phyloP scores from a whole-genome alignment of 1,284 basidiomycete genomes.

The Sporisorium scitamineum region DNA sequence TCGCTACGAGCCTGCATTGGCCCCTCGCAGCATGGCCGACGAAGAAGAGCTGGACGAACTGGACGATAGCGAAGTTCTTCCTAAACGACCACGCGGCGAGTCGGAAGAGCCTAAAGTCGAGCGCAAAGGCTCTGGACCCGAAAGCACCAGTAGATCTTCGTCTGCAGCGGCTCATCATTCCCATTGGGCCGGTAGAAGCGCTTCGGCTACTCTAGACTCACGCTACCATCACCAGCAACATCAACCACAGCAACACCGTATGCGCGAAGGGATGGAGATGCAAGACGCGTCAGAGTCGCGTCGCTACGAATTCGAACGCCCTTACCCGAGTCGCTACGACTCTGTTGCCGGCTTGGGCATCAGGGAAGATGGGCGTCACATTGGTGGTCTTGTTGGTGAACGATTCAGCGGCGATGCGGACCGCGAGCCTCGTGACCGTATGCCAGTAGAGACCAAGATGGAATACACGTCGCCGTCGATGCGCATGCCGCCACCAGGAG shows the following conservation, averaged over 20 bases:
- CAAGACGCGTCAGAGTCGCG: conserved; percentile 8
- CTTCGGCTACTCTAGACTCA: conserved; percentile 29
- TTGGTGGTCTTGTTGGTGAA: conserved; percentile 35
- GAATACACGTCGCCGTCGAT: conserved; percentile 28
- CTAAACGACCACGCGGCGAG: conserved; percentile 23
- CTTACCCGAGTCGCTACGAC: conserved; percentile 23
- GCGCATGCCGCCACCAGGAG: conserved; percentile 40
- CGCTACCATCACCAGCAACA: conserved; percentile 18
- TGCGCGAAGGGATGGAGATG: conserved; percentile 17
- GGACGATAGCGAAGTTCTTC: conserved; percentile 30
- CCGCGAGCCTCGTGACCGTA: conserved; percentile 25
- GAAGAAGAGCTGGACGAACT: conserved; percentile 46
- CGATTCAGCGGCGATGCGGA: conserved; percentile 24
- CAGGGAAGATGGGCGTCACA: conserved; percentile 33
- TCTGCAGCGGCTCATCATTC: conserved; percentile 32
- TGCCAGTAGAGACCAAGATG: conserved; percentile 24
- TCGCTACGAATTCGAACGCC: conserved; percentile 28
- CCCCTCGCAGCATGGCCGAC: conserved; percentile 17
- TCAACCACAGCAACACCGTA: conserved; percentile 16
- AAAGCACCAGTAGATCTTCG: conserved; percentile 25
- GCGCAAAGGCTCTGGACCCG: conserved; percentile 32
- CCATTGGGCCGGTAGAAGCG: conserved; percentile 35
- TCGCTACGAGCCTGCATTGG: conserved; percentile 26
- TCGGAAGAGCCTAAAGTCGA: conserved; percentile 27
- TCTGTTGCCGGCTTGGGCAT: conserved; percentile 1